These are phyloP conservation scores for Dovyalis caffra DNA, from an alignment of 345 rosid genomes.

Conservation along the genomic window DNA sequence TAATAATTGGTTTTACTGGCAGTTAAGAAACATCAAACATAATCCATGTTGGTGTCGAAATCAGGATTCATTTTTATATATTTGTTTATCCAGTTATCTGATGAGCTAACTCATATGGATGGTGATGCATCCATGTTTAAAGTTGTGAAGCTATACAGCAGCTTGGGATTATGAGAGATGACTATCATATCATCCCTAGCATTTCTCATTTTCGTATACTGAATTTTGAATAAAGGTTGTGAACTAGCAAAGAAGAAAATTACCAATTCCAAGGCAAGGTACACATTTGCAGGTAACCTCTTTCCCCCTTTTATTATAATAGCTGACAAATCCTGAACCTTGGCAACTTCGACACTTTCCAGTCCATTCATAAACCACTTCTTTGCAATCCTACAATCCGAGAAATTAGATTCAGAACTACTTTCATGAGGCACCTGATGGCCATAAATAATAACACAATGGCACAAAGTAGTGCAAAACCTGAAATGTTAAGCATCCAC, in stretches of 20 bases:
- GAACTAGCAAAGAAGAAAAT: neutral
- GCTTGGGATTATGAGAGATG: neutral
- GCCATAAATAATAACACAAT: neutral
- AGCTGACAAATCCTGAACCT: constrained; percentile 84
- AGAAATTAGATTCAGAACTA: constrained; percentile 15
- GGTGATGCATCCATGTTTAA: neutral
- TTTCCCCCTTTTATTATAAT: constrained; percentile 77
- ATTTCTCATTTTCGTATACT: neutral
- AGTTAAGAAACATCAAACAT: neutral
- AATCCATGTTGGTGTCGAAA: neutral
- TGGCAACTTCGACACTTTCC: constrained; percentile 92
- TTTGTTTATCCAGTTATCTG: neutral
- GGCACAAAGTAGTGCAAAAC: neutral
- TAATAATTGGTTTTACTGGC: neutral
- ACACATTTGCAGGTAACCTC: constrained; percentile 83
- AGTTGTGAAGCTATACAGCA: neutral
- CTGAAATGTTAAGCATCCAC: neutral
- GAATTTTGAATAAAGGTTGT: neutral
- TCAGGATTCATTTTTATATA: neutral
- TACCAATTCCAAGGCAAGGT: constrained; percentile 92
- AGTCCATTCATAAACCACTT: constrained; percentile 96
- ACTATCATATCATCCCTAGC: neutral
- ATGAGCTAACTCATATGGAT: neutral
- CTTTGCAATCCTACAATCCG: constrained; percentile 67
- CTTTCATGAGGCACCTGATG: neutral